A percentile compares a stretch with the other conserved stretches of the same genome.
Conservation (phyloP, 768 basidiomycete genomes). For the Imleria badia region DNA sequence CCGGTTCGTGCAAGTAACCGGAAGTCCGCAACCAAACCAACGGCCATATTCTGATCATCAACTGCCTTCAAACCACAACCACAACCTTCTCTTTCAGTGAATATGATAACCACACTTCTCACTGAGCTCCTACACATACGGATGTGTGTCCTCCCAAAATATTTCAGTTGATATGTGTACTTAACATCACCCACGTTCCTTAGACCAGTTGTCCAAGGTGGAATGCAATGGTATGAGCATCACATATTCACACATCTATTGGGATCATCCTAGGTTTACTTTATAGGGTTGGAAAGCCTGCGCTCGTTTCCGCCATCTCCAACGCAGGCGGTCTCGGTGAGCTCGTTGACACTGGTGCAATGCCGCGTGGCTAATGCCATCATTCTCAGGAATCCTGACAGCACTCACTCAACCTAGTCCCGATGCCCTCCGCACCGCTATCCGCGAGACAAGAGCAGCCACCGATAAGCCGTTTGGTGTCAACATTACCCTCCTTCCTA, state of each 20-base stretch:
- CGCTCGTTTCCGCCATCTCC: slow-evolving; percentile 73
- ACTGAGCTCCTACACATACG: slow-evolving; percentile 66
- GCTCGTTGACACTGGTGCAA: slow-evolving; percentile 10
- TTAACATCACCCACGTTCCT: not conserved
- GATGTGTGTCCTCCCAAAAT: slow-evolving; percentile 46
- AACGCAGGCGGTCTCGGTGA: slow-evolving; percentile 80
- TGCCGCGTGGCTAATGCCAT: not conserved
- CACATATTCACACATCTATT: not conserved
- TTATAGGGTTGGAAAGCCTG: slow-evolving; percentile 75
- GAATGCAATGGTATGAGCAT: slow-evolving; percentile 77
- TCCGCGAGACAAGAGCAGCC: slow-evolving; percentile 69
- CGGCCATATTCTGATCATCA: no score
- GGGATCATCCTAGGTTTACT: not conserved
- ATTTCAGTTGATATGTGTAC: not conserved
- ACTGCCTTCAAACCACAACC: not conserved
- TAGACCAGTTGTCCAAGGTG: slow-evolving; percentile 83
- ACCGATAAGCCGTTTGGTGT: slow-evolving; percentile 82
- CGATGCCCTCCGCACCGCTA: slow-evolving; percentile 74
- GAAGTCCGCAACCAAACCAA: not conserved
- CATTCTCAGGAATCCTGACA: slow-evolving; percentile 65
- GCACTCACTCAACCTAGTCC: slow-evolving; percentile 88
- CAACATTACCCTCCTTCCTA: slow-evolving; percentile 84
- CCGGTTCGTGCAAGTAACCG: not conserved
- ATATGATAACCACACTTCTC: slow-evolving; percentile 51
- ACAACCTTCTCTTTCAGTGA: not conserved